phyloP scores from a whole-genome alignment of 345 rosid genomes.

The Psidium guajava region DNA sequence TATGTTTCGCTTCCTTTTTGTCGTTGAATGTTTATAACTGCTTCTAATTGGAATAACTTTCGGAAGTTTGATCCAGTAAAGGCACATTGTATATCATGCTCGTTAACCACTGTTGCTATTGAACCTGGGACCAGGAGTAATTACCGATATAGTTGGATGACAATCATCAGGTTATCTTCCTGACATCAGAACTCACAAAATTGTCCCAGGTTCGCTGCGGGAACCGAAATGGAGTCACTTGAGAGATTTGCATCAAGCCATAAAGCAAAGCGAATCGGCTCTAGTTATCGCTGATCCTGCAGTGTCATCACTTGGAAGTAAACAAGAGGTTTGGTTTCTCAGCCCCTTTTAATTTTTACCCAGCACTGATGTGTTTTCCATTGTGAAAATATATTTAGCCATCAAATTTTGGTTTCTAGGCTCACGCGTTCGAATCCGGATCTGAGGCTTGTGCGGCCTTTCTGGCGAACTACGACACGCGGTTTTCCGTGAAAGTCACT shows the following conservation, averaged over 20 bases:
- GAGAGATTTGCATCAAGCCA: conserved; percentile 30
- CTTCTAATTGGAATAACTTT: background rate
- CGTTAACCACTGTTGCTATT: background rate
- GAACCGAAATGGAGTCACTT: conserved; percentile 50
- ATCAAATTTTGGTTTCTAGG: conserved; percentile 12
- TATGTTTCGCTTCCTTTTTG: background rate
- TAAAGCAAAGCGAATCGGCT: conserved; percentile 20
- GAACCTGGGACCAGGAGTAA: background rate
- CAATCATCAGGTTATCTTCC: background rate
- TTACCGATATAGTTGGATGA: background rate
- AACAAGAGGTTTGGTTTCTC: conserved; percentile 13
- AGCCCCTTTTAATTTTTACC: background rate
- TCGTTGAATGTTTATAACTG: background rate
- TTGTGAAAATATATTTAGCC: background rate
- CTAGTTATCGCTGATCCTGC: conserved; percentile 10
- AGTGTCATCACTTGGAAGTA: conserved; percentile 10
- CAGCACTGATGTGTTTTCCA: background rate
- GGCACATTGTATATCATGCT: background rate
- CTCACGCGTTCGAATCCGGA: conserved; percentile 15
- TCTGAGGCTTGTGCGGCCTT: conserved; percentile 31
- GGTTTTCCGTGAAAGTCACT: conserved; percentile 6
- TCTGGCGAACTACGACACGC: conserved; percentile 23
- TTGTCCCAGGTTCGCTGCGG: conserved; percentile 17
- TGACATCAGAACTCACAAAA: background rate
- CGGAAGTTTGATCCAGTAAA: background rate